Conservation (phyloP, 192 early-diverging fungal species). For the Ramicandelaber brevisporus region DNA sequence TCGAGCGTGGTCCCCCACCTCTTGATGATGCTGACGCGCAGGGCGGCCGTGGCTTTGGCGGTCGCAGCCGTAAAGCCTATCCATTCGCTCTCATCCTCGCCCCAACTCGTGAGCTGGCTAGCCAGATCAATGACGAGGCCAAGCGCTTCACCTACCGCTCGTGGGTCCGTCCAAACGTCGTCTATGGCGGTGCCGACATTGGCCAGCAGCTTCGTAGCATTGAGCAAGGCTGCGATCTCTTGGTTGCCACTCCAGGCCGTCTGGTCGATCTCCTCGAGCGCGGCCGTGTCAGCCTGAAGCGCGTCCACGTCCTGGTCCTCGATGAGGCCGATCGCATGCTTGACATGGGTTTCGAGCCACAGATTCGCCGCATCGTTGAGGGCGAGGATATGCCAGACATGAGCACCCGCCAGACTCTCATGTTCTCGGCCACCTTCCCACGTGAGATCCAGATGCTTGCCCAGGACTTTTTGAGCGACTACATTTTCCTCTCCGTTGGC, state of each 20-base stretch:
- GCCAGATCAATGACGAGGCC: conserved; percentile 41
- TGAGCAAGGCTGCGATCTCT: conserved; percentile 77
- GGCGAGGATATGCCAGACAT: conserved; percentile 50
- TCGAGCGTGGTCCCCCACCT: conserved; percentile 48
- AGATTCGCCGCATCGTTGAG: conserved; percentile 70
- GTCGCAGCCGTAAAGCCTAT: conserved; percentile 29
- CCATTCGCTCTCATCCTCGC: conserved; percentile 43
- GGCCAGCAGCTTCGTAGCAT: conserved; percentile 63
- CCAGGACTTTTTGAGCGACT: conserved; percentile 64
- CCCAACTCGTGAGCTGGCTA: conserved; percentile 51
- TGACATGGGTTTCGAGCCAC: conserved; percentile 94
- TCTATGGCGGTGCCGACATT: conserved; percentile 90
- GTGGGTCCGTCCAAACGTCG: conserved; percentile 79
- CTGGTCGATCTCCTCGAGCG: conserved; percentile 76
- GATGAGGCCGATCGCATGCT: conserved; percentile 89
- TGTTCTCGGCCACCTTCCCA: conserved; percentile 98
- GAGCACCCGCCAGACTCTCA: conserved; percentile 57
- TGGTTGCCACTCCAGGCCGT: conserved; percentile 87
- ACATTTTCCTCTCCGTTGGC: conserved; percentile 70
- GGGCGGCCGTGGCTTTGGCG: conserved; percentile 16
- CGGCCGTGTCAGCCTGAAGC: conserved; percentile 37
- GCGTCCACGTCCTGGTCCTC: conserved; percentile 46
- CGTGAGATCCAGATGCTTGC: conserved; percentile 74
- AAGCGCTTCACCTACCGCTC: conserved; percentile 61
- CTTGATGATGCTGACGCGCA: conserved; percentile 11